A percentile compares a stretch with the other conserved stretches of the same genome.
These are phyloP conservation scores for Aspergillus leporis DNA, from an alignment of 495 filamentous ascomycete species.

Conservation along the genomic window DNA sequence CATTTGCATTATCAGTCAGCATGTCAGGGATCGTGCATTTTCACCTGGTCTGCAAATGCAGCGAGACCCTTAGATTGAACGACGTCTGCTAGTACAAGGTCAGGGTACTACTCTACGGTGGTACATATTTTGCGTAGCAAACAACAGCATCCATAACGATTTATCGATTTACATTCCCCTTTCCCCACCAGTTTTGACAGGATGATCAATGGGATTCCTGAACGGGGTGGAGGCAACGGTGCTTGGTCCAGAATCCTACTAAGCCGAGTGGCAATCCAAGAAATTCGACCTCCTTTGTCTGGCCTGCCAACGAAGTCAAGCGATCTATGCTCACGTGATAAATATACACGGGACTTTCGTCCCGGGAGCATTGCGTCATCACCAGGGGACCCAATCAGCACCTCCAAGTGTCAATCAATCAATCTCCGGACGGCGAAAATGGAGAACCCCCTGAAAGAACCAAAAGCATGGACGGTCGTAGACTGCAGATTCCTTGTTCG, in stretches of 20 bases:
- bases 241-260: not conserved
- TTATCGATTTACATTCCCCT: too few species aligned
- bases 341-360: conserved; percentile 11
- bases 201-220: too few species aligned
- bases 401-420: conserved; percentile 12
- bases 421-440: conserved; percentile 15
- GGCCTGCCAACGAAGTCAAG: conserved; percentile 12
- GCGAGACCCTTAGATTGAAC: not conserved
- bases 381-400: conserved; percentile 19
- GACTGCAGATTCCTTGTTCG: conserved; percentile 5
- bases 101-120: not conserved
- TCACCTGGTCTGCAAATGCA: not conserved
- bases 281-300: conserved; percentile 2
- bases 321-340: conserved; percentile 21
- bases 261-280: conserved; percentile 20
- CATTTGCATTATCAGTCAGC: not conserved
- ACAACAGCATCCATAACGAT: not conserved
- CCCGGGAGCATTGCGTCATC: conserved; percentile 26
- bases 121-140: not conserved
- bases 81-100: not conserved
- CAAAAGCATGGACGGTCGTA: conserved; percentile 1
- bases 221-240: too few species aligned
- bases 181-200: not conserved
- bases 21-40: not conserved
- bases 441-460: conserved; percentile 11